Evolutionary conservation across 2,329 filamentous ascomycete species (phyloP), one percentile per base, ranked within the genome.

Genomic region (Incumbomyces lentus): DNA sequence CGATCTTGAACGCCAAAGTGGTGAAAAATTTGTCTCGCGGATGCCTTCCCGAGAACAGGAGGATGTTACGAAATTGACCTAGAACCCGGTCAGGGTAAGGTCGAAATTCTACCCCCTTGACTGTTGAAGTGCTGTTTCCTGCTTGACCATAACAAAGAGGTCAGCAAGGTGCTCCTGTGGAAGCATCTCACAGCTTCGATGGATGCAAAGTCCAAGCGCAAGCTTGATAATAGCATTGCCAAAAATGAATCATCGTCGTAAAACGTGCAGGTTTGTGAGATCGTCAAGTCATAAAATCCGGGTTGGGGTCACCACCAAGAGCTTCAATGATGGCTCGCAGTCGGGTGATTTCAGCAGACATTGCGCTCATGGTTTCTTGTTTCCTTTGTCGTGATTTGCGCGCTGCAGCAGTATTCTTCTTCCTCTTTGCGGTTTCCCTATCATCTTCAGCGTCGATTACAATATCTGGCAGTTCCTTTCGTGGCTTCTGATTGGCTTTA

Each of bases 361-460:
- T 71, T 47, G 82, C 78, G 50, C 86, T 80, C 49, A 88, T 71
- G 58, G 81, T 76, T 61, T 81, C 73, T 49, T 84, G 81, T 70
- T 92, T 92, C 55, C 86, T 81, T 62, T 87, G 82, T 44, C 87
- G 80, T 52, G 86, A 92, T 69, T 93, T 93, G 59, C 87, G 85
- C 58, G 87, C 87, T 17, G 87, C 87, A 63, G 90, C 76, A 33
- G 86, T 92, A 65, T 94, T 94, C 59, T 86, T 82, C 42, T 87
- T 87, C 63, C 87, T 82, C 78, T 94, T 94, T 74, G 90, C 78
- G 18, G 84, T 85, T n/a, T 84, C 65, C 19, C 73, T 76, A 61
- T 94, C 86, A 43, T 63, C 70, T 1, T 81, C 79, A 56, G 92
- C 84, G 30, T 89, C 75, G 49, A 85, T 68, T 61, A 89, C 48